These are phyloP conservation scores for Inga leiocalycina DNA, from an alignment of 306 rosid species.

Conservation along the genomic window DNA sequence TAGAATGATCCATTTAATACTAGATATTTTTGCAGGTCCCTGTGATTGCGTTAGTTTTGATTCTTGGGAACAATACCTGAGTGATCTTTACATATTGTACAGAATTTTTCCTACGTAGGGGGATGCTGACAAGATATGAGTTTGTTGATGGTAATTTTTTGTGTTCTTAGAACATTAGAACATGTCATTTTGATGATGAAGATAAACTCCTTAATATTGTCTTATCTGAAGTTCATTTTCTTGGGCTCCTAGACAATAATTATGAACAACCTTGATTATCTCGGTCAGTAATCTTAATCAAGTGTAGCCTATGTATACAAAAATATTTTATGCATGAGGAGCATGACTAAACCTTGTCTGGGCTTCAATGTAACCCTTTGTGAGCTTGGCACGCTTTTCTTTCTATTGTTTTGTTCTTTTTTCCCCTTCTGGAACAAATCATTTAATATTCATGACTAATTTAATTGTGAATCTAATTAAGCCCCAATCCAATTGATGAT, in stretches of 20 bases:
- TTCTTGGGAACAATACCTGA: too few species aligned
- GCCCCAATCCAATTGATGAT: too few species aligned
- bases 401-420: too few species aligned
- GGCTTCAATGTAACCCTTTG: too few species aligned
- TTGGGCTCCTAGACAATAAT: neutral
- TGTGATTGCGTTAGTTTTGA: slow-evolving; percentile 13
- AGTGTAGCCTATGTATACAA: neutral
- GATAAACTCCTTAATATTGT: neutral
- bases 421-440: too few species aligned
- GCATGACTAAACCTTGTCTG: too few species aligned
- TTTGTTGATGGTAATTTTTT: neutral
- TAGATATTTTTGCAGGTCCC: slow-evolving; percentile 4
- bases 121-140: neutral
- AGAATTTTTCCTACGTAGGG: neutral
- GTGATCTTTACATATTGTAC: too few species aligned
- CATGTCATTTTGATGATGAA: neutral
- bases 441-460: too few species aligned
- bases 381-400: too few species aligned
- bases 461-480: too few species aligned
- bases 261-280: too few species aligned
- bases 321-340: neutral
- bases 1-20: slow-evolving; percentile 33
- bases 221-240: neutral
- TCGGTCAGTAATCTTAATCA: too few species aligned
- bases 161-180: neutral